Base-by-base conservation (phyloP, 2,329 filamentous ascomycete species). In the Lasiodiplodia sp. region DNA sequence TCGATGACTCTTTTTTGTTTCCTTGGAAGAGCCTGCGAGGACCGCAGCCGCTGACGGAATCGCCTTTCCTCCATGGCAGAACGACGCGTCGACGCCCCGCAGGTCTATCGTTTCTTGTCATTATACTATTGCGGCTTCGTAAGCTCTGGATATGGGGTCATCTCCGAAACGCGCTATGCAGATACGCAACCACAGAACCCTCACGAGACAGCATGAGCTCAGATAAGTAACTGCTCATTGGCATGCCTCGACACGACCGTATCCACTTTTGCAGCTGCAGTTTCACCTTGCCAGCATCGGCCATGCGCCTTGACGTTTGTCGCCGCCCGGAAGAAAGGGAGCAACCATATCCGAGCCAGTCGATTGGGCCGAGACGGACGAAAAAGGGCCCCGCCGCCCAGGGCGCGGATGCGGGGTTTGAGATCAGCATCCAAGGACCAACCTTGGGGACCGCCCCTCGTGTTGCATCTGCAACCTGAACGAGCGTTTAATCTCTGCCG, bases 281-380 rank as follows among this genome's bases (percentile, higher is more conserved):
- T 60, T 51, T 23, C 18, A 31, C 58, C 40, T 34, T 8, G 38
- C 4, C 56, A n/a, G 21, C 18, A 21, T 52, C 31, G 16, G n/a
- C 12, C 60, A 37, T 64, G 60, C 44, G 16, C 18, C 28, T 52
- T 52, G 44, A 25, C 44, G 31, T 64, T 47, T 16, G 44, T 28
- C 31, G 16, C 25, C 58, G 18, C 6, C 60, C 47, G 47, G 60
- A 40, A 18, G 28, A 21, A 38, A 21, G 3, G 12, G 31, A 47
- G 7, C 23, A 37, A 25, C 47, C 5, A 3, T 1, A 38, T 38
- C 60, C 47, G 60, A 40, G 60, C 58, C 28, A 31, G 25, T 63
- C 38, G 44, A 37, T 47, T 47, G 44, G 8, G 18, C 21, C 44
- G 44, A 47, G 14, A 16, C 38, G 11, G 14, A 40, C 38, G 16